Percentiles rank a stretch among this genome's conserved stretches.
Evolutionary conservation across 306 rosid genomes (phyloP).

Genomic region (Inga laurina): DNA sequence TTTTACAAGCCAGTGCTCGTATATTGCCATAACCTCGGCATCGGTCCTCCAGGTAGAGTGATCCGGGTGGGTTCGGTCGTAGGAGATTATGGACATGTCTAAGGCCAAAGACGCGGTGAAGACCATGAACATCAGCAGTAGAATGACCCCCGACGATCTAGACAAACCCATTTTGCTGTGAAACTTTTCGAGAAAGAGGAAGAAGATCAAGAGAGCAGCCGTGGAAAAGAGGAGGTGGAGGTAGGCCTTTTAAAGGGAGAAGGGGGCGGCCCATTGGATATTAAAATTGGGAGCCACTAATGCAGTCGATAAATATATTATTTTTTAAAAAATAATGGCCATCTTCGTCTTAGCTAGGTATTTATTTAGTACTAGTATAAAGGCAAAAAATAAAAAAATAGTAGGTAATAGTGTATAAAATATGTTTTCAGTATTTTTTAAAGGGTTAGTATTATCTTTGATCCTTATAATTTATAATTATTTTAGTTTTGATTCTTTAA

Average conservation of each 20-base stretch:
- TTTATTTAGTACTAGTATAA: too few species aligned
- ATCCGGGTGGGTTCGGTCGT: constrained; percentile 42
- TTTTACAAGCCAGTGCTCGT: constrained; percentile 71
- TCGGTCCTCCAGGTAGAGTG: constrained; percentile 51
- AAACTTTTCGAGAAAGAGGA: not conserved
- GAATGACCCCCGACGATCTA: constrained; percentile 34
- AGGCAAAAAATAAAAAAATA: too few species aligned
- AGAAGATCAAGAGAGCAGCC: not conserved
- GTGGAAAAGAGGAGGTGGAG: constrained; percentile 22
- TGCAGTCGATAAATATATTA: not conserved
- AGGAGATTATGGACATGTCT: constrained; percentile 74
- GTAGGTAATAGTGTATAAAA: too few species aligned
- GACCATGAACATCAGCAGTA: constrained; percentile 36
- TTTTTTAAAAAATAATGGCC: not conserved
- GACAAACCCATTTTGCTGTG: constrained; percentile 47
- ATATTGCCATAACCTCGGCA: constrained; percentile 58
- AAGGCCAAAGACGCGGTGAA: constrained; percentile 56
- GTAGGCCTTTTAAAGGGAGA: constrained; percentile 44
- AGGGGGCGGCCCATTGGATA: not conserved
- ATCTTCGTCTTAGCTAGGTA: too few species aligned
- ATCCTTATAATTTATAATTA: too few species aligned
- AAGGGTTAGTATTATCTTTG: too few species aligned
- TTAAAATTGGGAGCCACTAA: not conserved
- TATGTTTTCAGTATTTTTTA: too few species aligned
- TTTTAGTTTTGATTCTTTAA: too few species aligned